A percentile compares a stretch with the other conserved stretches of the same genome.
These are phyloP conservation scores for Paramecium biaurelia DNA, from an alignment of 73 alveolate genomes.

Conservation along the genomic window DNA sequence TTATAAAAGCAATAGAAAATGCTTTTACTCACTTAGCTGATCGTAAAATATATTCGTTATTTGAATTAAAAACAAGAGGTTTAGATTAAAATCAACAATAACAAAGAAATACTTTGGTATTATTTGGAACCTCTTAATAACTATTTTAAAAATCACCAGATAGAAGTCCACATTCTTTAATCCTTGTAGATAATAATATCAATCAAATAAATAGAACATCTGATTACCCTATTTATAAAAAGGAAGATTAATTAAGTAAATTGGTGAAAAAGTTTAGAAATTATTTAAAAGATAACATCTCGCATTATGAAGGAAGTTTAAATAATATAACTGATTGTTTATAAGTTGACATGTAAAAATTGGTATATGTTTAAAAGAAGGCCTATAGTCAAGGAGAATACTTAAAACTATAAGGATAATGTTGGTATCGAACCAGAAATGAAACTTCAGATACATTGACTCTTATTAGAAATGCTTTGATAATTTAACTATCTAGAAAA, in stretches of 20 bases:
- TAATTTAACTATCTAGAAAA: background rate
- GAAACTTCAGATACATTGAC: background rate
- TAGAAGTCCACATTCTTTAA: background rate
- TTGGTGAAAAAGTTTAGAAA: constrained; percentile 1
- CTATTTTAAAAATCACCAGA: background rate
- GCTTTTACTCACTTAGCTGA: background rate
- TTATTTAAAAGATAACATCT: background rate
- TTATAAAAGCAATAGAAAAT: background rate
- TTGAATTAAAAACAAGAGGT: background rate
- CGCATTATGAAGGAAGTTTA: background rate
- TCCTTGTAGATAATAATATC: background rate
- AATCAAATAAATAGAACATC: background rate
- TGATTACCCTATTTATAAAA: background rate
- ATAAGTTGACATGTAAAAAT: background rate
- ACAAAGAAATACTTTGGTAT: background rate
- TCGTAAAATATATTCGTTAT: background rate
- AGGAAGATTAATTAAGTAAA: background rate
- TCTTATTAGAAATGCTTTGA: background rate
- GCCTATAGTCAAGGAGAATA: constrained; percentile 20
- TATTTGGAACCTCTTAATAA: background rate
- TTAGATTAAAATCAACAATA: background rate
- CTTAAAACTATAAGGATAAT: background rate
- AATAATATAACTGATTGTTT: background rate
- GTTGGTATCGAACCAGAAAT: background rate
- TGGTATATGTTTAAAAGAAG: background rate